Evolutionary conservation across 2,329 filamentous ascomycete genomes (phyloP), one percentile per base, ranked within the genome.

Genomic region (Botrytis sinoallii): DNA sequence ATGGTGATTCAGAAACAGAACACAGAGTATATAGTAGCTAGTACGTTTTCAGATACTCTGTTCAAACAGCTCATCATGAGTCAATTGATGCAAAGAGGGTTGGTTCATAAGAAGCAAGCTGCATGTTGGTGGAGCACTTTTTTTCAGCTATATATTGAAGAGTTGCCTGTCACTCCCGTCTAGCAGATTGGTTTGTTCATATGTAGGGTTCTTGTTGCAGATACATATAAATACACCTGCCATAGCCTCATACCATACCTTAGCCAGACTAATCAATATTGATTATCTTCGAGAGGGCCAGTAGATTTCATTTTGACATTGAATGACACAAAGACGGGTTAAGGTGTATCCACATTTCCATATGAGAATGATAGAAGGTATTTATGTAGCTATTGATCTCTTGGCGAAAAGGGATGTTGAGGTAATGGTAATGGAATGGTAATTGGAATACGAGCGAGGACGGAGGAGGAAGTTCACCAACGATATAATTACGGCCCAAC

Each of bases 31-130:
- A 12, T 44, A 7, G 44, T 29, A 64, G 25, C 35, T 32, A 44
- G 40, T 20, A 32, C 25, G 40, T 44, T 44, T 29, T 29, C 12
- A 44, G 38, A 22, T 10, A 42, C 42, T 66, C 64, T 42, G 40
- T 42, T 32, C 35, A 69, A 38, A 52, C 44, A 52, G 22, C 32
- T 67, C 44, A 52, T 38, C 64, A 67, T 52, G 64, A 67, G 29
- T 52, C 29, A 38, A 67, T 48, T 35, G 22, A 29, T 38, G 20
- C 35, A 25, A 25, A 44, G 42, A 42, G 25, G 61, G n/a, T 55
- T 63, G 44, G 64, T n/a, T 67, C 44, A 67, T 38, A 32, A 52
- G 44, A 40, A 67, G 64, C 44, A 40, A 67, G 64, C 44, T 67
- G 44, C 46, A 55, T 38, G 25, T 68, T 55, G 35, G 46, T 42